These are phyloP conservation scores for Trichoderma sp. DNA, from an alignment of 2,329 filamentous ascomycete genomes.

Conservation along the genomic window DNA sequence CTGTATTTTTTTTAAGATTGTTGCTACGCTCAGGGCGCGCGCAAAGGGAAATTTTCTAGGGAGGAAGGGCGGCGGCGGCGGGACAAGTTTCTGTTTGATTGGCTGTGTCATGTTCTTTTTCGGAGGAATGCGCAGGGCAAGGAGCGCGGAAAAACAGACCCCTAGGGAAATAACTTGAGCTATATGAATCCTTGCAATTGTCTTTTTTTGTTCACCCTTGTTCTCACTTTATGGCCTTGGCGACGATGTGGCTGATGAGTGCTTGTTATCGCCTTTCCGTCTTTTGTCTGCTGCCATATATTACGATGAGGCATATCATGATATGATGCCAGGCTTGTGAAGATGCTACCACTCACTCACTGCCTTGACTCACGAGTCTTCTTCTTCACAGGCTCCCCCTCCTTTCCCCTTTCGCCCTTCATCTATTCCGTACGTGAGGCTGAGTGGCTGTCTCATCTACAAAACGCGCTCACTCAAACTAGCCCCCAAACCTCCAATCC, in stretches of 20 bases:
- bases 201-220: background rate
- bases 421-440: background rate
- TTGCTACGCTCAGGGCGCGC: conserved; percentile 18
- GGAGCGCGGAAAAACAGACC: conserved; percentile 3
- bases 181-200: conserved; percentile 16
- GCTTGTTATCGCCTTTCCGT: background rate
- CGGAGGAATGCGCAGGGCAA: background rate
- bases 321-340: background rate
- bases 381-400: background rate
- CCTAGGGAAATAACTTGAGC: conserved; percentile 12
- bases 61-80: background rate
- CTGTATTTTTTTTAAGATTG: conserved; percentile 15
- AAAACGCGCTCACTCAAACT: background rate
- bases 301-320: background rate
- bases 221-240: background rate
- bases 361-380: background rate
- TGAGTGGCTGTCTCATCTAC: background rate
- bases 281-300: background rate
- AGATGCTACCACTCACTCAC: background rate
- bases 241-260: background rate
- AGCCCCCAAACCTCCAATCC: background rate
- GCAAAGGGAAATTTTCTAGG: conserved; percentile 14
- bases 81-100: conserved; percentile 13
- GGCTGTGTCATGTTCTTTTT: background rate
- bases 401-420: background rate